Evolutionary conservation across 2,329 filamentous ascomycete genomes (phyloP), one percentile per base, ranked within the genome.

Genomic region (Scedosporium dehoogii): DNA sequence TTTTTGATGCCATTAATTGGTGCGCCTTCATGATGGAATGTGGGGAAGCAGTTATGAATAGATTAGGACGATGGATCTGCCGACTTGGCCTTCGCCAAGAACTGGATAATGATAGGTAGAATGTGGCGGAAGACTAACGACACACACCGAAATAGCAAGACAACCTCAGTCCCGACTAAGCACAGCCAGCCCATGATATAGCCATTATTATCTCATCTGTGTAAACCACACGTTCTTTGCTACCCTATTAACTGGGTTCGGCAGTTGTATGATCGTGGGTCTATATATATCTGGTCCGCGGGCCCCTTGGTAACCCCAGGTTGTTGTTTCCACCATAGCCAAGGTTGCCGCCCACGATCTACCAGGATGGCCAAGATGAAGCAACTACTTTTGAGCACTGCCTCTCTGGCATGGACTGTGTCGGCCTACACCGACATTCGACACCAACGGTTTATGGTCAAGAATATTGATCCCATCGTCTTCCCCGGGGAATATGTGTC

Each of bases 401-500:
- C 48, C n/a, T 57, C 42, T 33, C 29, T 29, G 41, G 60, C 21
- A 23, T 18, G 51, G 18, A 25, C 23, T 7, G 51, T 27, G 6
- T 55, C 7, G 18, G 69, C 69, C 27, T 70, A 70, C 64, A 70
- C 69, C 53, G 59, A 65, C 38, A 64, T 68, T 63, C 66, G 64
- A 60, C 63, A 66, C 14, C 64, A 51, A 14, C 68, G 68, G 56
- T 70, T 73, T 53, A 71, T 73, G 68, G 65, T 69, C 63, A 73
- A 73, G 66, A 73, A 72, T 62, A 70, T 73, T 18, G 70, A 73
- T 29, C 71, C 71, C 1, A 72, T 73, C 25, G 67, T 72, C 23
- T 72, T 69, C 60, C 71, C 72, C 0, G 70, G 72, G 9, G 59
- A 68, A 62, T 69, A 74, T 60, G 69, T 69, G 66, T 72, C 71